Base-by-base conservation (phyloP, 208 protist species). In the Polymyxa betae region DNA sequence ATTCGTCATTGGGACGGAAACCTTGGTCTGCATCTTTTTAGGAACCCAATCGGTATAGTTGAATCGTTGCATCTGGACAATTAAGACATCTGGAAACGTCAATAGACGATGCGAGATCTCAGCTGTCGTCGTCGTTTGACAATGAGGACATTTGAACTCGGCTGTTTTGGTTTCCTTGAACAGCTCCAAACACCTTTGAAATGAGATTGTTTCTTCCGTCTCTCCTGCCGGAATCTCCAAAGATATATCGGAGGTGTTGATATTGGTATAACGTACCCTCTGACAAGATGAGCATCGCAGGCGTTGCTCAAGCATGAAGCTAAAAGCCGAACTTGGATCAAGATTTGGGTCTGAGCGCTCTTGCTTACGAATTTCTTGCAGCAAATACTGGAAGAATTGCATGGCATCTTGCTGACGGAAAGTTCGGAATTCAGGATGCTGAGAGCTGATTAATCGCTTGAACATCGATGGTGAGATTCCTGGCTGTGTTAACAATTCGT, bases 371-470 rank as follows among this genome's bases (percentile, higher is more conserved):
- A 44, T 38, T 29, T 88, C 66, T 89, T 92, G 77, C 40, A 93
- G 52, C 0, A 99, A 89, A 93, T 98, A 96, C 82, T 97, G 94
- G 46, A 98, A 94, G 92, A 98, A 98, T 92, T 98, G 97, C 35
- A 96, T 92, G 0, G 97, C 97, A 92, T 99, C 98, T 93, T 99
- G 98, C 94, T 99, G 98, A 38, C 93, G 87, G 35, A 94, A 95
- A 0, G 96, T 98, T 52, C 94, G 96, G 88, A 99, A 99, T 89
- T 98, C 97, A n/a, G 96, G 92, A 93, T 99, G 97, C 40, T 93
- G 93, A 38, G 95, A 92, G 35, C 96, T 96, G 82, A 98, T 96
- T n/a, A 98, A 94, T 43, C 91, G 94, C 94, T 99, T 99, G 92
- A 98, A 98, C 88, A 96, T 96, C 32, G 95, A 93, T 38, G 97